Base-by-base conservation (phyloP, 2,329 filamentous ascomycete genomes). In the Sphaerostilbella broomeana region DNA sequence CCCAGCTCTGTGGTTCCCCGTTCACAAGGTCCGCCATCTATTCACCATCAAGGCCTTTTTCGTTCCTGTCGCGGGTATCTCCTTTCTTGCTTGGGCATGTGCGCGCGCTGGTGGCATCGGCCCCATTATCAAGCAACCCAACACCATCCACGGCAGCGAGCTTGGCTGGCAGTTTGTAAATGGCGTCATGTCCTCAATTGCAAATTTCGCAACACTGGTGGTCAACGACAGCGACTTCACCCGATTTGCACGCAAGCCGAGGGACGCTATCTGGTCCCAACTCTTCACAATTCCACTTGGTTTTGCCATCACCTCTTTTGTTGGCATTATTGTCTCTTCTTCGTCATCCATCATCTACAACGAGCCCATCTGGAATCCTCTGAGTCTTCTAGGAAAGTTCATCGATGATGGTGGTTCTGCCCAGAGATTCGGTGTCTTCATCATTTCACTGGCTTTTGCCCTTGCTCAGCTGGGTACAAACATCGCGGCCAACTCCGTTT, bases 1-100 rank as follows among this genome's bases (percentile, higher is more conserved):
- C 1, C 87, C 88, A 0, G 86, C 86, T 15, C 81, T 94, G 45
- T 94, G 84, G 81, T 89, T 92, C 50, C 87, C 86, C 0, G 86
- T 94, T 1, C 85, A 94, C 62, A 78, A 90, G 64, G 81, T 94
- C 53, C 79, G 88, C 31, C 88, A 95, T 58, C 68, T 95, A 4
- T 95, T 95, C 64, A 95, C 88, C 0, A 84, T 86, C 55, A 95
- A 95, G 65, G 80, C 89, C 1, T 84, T 79, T 55, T 77, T 94
- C 44, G 88, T 92, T 0, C 89, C 89, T 0, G 72, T 73, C 25
- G 87, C 86, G n/a, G 88, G 84, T 35, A 70, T 95, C 35, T 79
- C 84, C 11, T 92, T 92, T 60, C 84, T 95, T 60, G 82, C 86
- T 54, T 95, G 89, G 89, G 77, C 86, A 2, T 72, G 94, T 18